Base-by-base conservation (phyloP, 1,284 basidiomycete species). In the Entoloma clypeatum region DNA sequence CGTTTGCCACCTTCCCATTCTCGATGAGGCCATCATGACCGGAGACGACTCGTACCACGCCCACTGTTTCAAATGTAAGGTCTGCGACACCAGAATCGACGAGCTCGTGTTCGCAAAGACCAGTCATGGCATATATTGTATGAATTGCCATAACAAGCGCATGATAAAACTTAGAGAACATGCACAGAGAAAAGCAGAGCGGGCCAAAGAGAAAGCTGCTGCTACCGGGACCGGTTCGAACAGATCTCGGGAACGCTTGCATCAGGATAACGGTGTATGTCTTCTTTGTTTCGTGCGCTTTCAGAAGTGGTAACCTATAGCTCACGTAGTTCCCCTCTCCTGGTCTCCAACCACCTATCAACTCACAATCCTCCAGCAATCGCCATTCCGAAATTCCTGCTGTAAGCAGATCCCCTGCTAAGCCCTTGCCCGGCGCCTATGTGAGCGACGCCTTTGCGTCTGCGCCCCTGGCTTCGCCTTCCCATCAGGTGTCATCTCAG, bases 71-170 rank as follows among this genome's bases (percentile, higher is more conserved):
- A 94, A 93, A 53, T 99, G 95, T 69, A 87, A 92, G 54, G 87
- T 93, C 26, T 99, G 95, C 71, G 82, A 84, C 60, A 86, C 87
- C 59, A 79, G 91, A 45, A 99, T 99, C 55, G 94, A 98, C 64
- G 95, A 99, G 62, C 81, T 99, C 39, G 92, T 98, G 43, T 99
- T 98, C 56, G 96, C 95, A 41, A 99, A 98, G 72, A 99, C 96
- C 1, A 91, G 84, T 49, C 92, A 97, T 57, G 95, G 96, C 36
- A 98, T 99, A 50, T 99, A 99, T 64, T 99, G 95, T 63, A 97
- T 98, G 94, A 81, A 82, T 39, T 99, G 95, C 58, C 96, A 99
- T 62, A 96, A 94, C 64, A 90, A 97, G 48, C 86, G 96, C 42
- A 95, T 98, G 58, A 92, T 92, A 21, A 79, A 90, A 51, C 92